Evolutionary conservation across 164 flowering plant genomes (phyloP), one percentile per base, ranked within the genome.

Genomic region (Platanus orientalis): DNA sequence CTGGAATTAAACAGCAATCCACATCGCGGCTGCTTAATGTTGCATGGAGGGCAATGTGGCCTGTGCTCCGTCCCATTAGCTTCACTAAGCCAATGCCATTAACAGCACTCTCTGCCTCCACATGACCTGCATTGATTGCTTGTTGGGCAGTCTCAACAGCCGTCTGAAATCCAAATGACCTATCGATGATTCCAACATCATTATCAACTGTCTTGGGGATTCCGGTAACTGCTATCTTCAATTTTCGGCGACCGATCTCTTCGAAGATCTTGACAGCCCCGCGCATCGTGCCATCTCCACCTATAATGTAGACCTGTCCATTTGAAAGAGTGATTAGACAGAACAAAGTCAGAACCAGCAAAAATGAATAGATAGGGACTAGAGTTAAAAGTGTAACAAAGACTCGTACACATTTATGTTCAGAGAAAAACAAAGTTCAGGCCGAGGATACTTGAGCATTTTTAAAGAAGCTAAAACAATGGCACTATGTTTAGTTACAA

Each of bases 151-250:
- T 74, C 68, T 88, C 97, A 3, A 91, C 97, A 0, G 97, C 97
- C 1, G 97, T 91, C 49, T 81, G 86, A 57, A 91, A 91, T 16
- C 97, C 97, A 53, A 91, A 91, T 14, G 97, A 88, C 48, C 79
- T 69, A 69, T 91, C 97, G 4, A 91, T 89, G 40, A 91, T 84
- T 7, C 96, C 93, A 7, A 91, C 69, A 61, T 91, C 96, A 32
- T 91, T 91, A 78, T 87, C 97, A 0, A 91, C 93, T 0, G 97
- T 91, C 70, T 91, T 91, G 5, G 96, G 97, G 23, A 89, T 81
- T 28, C 90, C 97, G 25, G 75, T 67, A 7, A 89, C 75, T 10
- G 80, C 59, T 29, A 85, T 45, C 3, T 77, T 75, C 49, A 91
- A 71, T 52, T 84, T 81, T 24, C 91, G 75, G 13, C 72, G 72